phyloP scores from a whole-genome alignment of 768 basidiomycete genomes.

The Trametes gibbosa region DNA sequence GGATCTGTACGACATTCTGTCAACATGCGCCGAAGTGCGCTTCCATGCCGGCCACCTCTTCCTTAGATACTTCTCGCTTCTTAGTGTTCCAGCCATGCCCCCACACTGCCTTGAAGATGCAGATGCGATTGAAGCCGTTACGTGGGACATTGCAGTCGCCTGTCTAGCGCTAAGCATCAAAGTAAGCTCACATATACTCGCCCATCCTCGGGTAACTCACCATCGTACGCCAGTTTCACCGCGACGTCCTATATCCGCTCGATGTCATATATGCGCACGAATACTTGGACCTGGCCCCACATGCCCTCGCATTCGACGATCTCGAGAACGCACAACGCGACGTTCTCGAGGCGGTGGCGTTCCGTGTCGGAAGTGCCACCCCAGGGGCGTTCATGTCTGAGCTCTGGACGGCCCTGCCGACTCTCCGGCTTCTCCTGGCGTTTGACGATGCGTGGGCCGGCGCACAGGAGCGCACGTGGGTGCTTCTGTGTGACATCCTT shows the following conservation, averaged over 20 bases:
- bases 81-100: slow-evolving; percentile 26
- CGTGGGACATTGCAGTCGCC: slow-evolving; percentile 59
- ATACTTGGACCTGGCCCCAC: slow-evolving; percentile 49
- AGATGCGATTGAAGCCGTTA: slow-evolving; percentile 29
- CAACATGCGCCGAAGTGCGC: slow-evolving; percentile 52
- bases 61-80: slow-evolving; percentile 49
- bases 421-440: slow-evolving; percentile 42
- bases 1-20: slow-evolving; percentile 53
- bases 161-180: slow-evolving; percentile 63
- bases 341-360: slow-evolving; percentile 46
- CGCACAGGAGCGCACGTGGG: slow-evolving; percentile 49
- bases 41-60: slow-evolving; percentile 67
- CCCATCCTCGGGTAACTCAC: slow-evolving; percentile 5
- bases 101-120: slow-evolving; percentile 2
- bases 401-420: slow-evolving; percentile 54
- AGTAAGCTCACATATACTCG: slow-evolving; percentile 31
- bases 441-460: slow-evolving; percentile 44
- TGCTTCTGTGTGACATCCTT: slow-evolving; percentile 42
- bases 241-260: slow-evolving; percentile 59
- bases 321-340: slow-evolving; percentile 64
- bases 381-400: slow-evolving; percentile 52
- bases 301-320: slow-evolving; percentile 42
- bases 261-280: slow-evolving; percentile 49
- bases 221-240: slow-evolving; percentile 47
- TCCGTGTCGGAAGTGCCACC: slow-evolving; percentile 49